These are phyloP conservation scores for Hygrophila difformis DNA, from an alignment of 257 asterid genomes.

Conservation along the genomic window DNA sequence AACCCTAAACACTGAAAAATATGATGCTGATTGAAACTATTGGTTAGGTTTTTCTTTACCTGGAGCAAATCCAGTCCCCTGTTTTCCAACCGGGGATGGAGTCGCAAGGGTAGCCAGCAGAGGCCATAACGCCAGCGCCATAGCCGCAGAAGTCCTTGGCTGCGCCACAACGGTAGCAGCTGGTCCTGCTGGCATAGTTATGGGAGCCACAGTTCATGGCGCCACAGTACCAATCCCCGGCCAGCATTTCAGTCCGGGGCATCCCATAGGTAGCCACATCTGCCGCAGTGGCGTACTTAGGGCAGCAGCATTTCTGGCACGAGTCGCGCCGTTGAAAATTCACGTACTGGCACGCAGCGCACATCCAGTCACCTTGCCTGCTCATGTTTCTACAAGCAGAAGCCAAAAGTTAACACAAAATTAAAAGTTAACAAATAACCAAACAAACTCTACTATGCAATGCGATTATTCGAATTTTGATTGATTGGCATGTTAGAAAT, in stretches of 20 bases:
- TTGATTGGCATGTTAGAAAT: no score
- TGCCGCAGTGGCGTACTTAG: conserved; percentile 42
- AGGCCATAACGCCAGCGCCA: conserved; percentile 34
- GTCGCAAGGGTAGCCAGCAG: conserved; percentile 39
- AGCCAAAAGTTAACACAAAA: neutral
- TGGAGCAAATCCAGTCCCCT: conserved; percentile 84
- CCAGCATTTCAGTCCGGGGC: conserved; percentile 37
- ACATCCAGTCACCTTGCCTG: conserved; percentile 82
- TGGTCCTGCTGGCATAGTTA: conserved; percentile 73
- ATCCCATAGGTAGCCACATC: conserved; percentile 43
- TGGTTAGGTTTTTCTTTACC: conserved; percentile 14
- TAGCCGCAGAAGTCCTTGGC: conserved; percentile 40
- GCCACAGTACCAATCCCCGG: conserved; percentile 83
- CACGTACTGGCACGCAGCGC: conserved; percentile 71
- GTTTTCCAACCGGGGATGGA: conserved; percentile 81
- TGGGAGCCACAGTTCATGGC: conserved; percentile 65
- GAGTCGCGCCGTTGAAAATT: conserved; percentile 67
- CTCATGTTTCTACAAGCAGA: conserved; percentile 29
- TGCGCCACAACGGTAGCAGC: conserved; percentile 60
- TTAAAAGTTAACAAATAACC: neutral
- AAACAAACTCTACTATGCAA: no score
- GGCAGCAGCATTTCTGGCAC: conserved; percentile 73
- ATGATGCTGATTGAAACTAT: no score
- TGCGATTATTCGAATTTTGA: no score
- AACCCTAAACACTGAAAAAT: no score